Percentiles rank a stretch among this genome's conserved stretches.
Conservation (phyloP, 1,139 yeast species). For the Debaryomycetaceae sp. region DNA sequence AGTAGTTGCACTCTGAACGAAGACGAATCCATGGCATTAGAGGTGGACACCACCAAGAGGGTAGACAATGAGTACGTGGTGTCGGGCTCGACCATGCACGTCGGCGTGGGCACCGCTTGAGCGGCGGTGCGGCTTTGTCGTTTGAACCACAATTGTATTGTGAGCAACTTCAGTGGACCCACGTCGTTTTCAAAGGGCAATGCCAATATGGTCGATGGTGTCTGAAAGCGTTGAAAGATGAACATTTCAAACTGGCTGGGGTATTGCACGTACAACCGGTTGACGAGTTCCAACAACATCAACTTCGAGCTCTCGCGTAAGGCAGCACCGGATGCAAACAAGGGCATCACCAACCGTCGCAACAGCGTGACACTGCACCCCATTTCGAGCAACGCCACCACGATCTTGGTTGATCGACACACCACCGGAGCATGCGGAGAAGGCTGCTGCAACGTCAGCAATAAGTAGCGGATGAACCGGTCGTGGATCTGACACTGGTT, state of each 20-base stretch:
- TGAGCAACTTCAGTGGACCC: conserved; percentile 16
- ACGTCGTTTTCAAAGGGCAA: conserved; percentile 21
- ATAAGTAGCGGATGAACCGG: conserved; percentile 18
- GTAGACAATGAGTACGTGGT: conserved; percentile 10
- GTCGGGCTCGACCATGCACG: not conserved
- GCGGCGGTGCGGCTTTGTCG: not conserved
- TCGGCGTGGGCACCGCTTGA: not conserved
- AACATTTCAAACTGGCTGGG: conserved; percentile 29
- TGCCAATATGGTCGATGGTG: conserved; percentile 14
- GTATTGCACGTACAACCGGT: conserved; percentile 19
- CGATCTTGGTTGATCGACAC: conserved; percentile 20
- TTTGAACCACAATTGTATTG: conserved; percentile 38
- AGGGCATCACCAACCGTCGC: conserved; percentile 16
- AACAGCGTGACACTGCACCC: conserved; percentile 29
- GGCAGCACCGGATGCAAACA: conserved; percentile 17
- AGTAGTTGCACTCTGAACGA: conserved; percentile 26
- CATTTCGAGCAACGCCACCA: conserved; percentile 27
- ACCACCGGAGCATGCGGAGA: conserved; percentile 7
- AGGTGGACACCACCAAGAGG: conserved; percentile 26
- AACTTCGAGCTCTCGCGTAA: no score
- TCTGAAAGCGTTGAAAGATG: conserved; percentile 22
- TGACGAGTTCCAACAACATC: conserved; percentile 22
- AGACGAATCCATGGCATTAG: conserved; percentile 19
- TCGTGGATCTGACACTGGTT: conserved; percentile 17
- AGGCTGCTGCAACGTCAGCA: conserved; percentile 8